A percentile compares a stretch with the other conserved stretches of the same genome.
Conservation (phyloP, 129 eudicot species). For the Erigeron canadensis region DNA sequence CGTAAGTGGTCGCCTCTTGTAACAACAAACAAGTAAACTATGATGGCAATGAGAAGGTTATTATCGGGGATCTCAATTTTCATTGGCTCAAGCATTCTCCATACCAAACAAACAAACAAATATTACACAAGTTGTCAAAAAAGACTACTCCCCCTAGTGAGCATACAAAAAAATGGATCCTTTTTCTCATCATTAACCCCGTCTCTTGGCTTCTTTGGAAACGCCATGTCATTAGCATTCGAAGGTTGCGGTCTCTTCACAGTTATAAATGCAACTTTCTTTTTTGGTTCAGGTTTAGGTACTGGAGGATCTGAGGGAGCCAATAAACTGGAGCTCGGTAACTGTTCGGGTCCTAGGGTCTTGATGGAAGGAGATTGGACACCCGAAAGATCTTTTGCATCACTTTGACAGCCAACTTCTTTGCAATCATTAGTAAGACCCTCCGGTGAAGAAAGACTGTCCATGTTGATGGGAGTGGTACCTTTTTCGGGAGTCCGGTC, state of each 20-base stretch:
- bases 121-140: background rate
- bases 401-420: slow-evolving; percentile 17
- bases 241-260: slow-evolving; percentile 53
- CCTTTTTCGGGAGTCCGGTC: slow-evolving; percentile 25
- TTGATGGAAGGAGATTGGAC: slow-evolving; percentile 4
- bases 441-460: slow-evolving; percentile 20
- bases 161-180: slow-evolving; percentile 52
- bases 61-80: too few relatives aligned
- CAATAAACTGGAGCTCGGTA: slow-evolving; percentile 20
- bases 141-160: slow-evolving; percentile 39
- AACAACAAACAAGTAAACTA: too few relatives aligned
- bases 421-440: slow-evolving; percentile 18
- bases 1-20: too few relatives aligned
- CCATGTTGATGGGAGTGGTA: slow-evolving; percentile 11
- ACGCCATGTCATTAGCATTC: slow-evolving; percentile 24
- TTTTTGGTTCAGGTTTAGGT: slow-evolving; percentile 28
- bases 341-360: slow-evolving; percentile 20
- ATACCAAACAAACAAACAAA: background rate
- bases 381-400: slow-evolving; percentile 23
- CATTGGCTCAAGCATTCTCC: background rate
- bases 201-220: slow-evolving; percentile 29
- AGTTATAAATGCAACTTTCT: slow-evolving; percentile 69
- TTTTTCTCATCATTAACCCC: slow-evolving; percentile 28
- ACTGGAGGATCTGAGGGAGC: slow-evolving; percentile 12
- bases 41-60: too few relatives aligned